Evolutionary conservation across 805 yeast genomes (phyloP), one percentile per base, ranked within the genome.

Genomic region (Metschnikowia cubensis): DNA sequence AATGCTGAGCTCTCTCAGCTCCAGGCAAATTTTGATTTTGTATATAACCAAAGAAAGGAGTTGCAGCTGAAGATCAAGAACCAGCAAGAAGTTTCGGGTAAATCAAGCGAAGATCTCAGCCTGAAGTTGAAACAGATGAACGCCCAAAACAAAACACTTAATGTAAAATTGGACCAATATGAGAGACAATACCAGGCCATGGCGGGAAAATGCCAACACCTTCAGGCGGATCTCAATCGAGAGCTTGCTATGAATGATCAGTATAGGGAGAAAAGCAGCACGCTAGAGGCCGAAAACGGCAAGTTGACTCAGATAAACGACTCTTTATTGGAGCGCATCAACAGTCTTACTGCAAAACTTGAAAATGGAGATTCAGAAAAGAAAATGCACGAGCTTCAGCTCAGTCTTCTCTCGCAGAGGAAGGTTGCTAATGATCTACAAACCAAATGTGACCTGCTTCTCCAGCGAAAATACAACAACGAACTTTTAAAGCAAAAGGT

Each of bases 401-500:
- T 50, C 14, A 54, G 56, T 13, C 38, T 56, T n/a, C 18, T 44
- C 13, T 39, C 58, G 6, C 55, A 54, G 14, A 73, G 68, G 42
- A 89, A 84, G 53, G 69, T 73, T 4, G 76, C 78, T 53, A 78
- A 80, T 52, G 67, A 82, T 46, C 68, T 74, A 6, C 82, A 84
- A 59, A 68, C 80, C 20, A 77, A 74, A 51, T 76, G 80, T 36
- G 72, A 85, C 50, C 75, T 75, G 53, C 68, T 71, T 8, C 67
- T 81, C 21, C 78, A 79, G 53, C 65, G 77, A 52, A 72, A 73
- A 51, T 70, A 79, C 52, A 74, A 78, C 22, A 63, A 66, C 5
- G 85, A 81, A 56, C 59, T 84, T 8, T 65, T 84, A 33, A 79
- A 76, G 55, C 84, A 80, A 53, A 85, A 84, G 52, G 82, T 80